Base-by-base conservation (phyloP, 2,329 filamentous ascomycete species). In the Fusarium robinianum region DNA sequence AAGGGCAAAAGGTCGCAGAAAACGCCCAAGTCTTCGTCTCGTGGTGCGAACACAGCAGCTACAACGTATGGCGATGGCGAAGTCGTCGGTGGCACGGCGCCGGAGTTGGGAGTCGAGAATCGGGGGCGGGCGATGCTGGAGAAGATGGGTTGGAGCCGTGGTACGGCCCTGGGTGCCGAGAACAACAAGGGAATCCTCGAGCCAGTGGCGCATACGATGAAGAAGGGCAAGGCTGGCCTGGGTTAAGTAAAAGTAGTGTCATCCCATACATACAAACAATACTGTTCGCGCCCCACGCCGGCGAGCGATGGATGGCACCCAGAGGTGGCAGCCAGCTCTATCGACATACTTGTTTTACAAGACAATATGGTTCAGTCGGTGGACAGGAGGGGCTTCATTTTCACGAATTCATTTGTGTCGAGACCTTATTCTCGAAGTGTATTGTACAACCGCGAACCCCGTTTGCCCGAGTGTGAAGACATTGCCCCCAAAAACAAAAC, bases 121-220 rank as follows among this genome's bases (percentile, higher is more conserved):
- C 89, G 83, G 55, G 94, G 94, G 8, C 81, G 90, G 36, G 82
- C 83, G 3, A 88, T 99, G 83, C 71, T 99, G 53, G 90, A 95
- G 71, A 97, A 94, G 71, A 97, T 97, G 94, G 94, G 94, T 4
- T 99, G 94, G 91, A 87, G 81, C 49, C 85, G 78, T 38, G 94
- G 94, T 5, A 95, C 85, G 63, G 88, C 87, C 2, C 77, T 99
- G 1, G 94, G 94, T 38, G 82, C 88, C 8, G 64, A 75, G 2
- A 84, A 95, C 52, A 96, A 95, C 66, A 88, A 94, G 67, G 94
- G 94, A 21, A 94, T 96, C 38, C 69, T 95, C 53, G 82, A 89
- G 49, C 92, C 92, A 1, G 87, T 99, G 16, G 78, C 83, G 17
- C 91, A 96, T 53, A 81, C 94, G 17, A 87, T 99, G 57, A 96